phyloP scores from a whole-genome alignment of 164 flowering plant genomes.

The Malania oleifera region DNA sequence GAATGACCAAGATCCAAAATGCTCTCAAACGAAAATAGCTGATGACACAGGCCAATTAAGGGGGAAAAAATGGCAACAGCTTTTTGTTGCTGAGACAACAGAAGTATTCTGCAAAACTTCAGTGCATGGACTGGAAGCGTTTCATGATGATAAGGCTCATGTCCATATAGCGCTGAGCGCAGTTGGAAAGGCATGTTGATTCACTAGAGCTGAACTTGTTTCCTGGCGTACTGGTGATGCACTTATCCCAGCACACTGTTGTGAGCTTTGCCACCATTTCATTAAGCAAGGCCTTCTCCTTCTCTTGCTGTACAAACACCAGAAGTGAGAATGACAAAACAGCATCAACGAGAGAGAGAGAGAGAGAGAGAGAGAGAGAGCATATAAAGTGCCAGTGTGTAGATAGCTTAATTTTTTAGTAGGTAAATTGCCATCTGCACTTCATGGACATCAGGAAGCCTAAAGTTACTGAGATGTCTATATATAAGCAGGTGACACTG shows the following conservation, averaged over 20 bases:
- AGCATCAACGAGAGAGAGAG: background rate
- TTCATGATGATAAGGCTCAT: conserved; percentile 61
- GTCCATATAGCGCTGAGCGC: conserved; percentile 82
- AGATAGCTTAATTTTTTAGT: too few species aligned
- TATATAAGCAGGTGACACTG: too few species aligned
- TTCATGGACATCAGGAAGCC: too few species aligned
- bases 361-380: too few species aligned
- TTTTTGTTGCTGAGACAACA: too few species aligned
- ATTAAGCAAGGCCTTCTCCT: conserved; percentile 63
- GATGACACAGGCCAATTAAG: too few species aligned
- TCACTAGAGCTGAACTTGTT: conserved; percentile 91
- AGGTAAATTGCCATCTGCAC: too few species aligned
- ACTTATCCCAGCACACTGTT: conserved; percentile 82
- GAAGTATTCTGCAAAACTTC: conserved; percentile 3
- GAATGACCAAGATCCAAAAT: too few species aligned
- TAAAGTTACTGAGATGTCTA: too few species aligned
- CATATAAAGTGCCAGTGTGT: too few species aligned
- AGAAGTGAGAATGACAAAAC: background rate
- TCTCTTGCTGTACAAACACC: conserved; percentile 59
- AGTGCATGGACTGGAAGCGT: conserved; percentile 59
- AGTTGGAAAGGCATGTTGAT: conserved; percentile 69
- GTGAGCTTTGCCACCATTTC: conserved; percentile 86
- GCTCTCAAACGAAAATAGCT: too few species aligned
- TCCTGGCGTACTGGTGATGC: conserved; percentile 80
- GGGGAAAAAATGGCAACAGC: too few species aligned